phyloP scores from a whole-genome alignment of 2,329 filamentous ascomycete genomes.

The Apiospora arundinis region DNA sequence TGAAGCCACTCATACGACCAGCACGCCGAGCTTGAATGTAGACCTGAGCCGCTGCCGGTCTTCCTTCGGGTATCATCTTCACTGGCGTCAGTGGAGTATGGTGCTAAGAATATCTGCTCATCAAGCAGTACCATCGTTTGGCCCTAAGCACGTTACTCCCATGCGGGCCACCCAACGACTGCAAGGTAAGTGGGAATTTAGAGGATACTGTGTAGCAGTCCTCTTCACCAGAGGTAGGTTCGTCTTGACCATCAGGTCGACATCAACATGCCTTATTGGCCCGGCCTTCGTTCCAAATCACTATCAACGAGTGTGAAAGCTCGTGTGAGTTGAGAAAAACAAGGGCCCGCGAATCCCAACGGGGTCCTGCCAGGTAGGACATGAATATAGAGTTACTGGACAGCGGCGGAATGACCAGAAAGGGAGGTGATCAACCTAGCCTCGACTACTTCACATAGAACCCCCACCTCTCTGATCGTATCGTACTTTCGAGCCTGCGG shows the following conservation, averaged over 20 bases:
- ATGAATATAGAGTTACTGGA: neutral
- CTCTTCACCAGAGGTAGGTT: neutral
- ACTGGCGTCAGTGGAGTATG: neutral
- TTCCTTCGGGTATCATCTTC: neutral
- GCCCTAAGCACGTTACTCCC: neutral
- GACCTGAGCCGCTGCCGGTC: neutral
- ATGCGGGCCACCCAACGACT: neutral
- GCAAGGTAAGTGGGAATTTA: neutral
- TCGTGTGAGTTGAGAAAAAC: neutral
- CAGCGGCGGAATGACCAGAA: neutral
- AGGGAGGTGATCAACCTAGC: constrained; percentile 4
- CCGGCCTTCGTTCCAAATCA: neutral
- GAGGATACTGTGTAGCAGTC: neutral
- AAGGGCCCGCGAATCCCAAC: neutral
- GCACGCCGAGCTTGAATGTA: neutral
- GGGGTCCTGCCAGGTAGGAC: neutral
- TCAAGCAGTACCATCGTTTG: neutral
- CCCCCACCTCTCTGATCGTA: neutral
- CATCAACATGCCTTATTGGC: neutral
- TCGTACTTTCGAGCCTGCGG: neutral
- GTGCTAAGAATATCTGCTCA: neutral
- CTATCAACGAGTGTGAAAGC: neutral
- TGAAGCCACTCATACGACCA: neutral
- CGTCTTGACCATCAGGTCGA: neutral
- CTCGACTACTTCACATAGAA: neutral